Percentiles rank a stretch among this genome's conserved stretches.
phyloP scores from a whole-genome alignment of 2,329 filamentous ascomycete species.

The Bipolaris oryzae region DNA sequence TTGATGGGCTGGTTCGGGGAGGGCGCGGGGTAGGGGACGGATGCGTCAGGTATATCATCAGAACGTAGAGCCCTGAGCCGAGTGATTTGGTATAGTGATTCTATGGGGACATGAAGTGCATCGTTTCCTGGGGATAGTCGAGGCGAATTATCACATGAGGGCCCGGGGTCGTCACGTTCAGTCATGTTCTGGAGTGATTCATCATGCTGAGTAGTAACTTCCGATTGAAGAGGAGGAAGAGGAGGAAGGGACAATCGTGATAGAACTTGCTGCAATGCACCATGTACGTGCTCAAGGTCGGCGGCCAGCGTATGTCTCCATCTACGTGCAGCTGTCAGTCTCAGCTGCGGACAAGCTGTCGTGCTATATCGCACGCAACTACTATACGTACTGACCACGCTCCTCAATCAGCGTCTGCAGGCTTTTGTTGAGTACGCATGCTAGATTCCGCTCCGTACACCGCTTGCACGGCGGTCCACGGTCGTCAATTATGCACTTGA shows the following conservation, averaged over 20 bases:
- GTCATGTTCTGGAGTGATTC: conserved; percentile 48
- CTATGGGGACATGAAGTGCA: conserved; percentile 49
- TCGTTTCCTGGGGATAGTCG: conserved; percentile 36
- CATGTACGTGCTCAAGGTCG: conserved; percentile 42
- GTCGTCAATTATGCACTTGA: conserved; percentile 60
- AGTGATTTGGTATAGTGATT: conserved; percentile 58
- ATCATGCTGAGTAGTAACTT: conserved; percentile 31
- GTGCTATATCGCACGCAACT: conserved; percentile 23
- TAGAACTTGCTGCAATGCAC: conserved; percentile 51
- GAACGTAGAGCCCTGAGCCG: conserved; percentile 45
- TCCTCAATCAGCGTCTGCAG: conserved; percentile 58
- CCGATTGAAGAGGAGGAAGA: conserved; percentile 45
- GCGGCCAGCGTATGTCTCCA: conserved; percentile 18
- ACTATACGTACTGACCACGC: conserved; percentile 37
- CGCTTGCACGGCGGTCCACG: conserved; percentile 57
- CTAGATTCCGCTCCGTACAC: conserved; percentile 57
- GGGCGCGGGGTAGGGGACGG: conserved; percentile 8
- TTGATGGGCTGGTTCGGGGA: conserved; percentile 21
- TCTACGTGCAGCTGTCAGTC: neutral
- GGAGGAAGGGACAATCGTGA: conserved; percentile 48
- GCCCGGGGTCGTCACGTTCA: conserved; percentile 16
- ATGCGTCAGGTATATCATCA: conserved; percentile 51
- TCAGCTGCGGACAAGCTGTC: conserved; percentile 3
- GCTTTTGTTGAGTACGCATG: conserved; percentile 60
- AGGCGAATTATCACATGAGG: conserved; percentile 42